These are phyloP conservation scores for Pisolithus sp. DNA, from an alignment of 768 basidiomycete genomes.

Conservation along the genomic window DNA sequence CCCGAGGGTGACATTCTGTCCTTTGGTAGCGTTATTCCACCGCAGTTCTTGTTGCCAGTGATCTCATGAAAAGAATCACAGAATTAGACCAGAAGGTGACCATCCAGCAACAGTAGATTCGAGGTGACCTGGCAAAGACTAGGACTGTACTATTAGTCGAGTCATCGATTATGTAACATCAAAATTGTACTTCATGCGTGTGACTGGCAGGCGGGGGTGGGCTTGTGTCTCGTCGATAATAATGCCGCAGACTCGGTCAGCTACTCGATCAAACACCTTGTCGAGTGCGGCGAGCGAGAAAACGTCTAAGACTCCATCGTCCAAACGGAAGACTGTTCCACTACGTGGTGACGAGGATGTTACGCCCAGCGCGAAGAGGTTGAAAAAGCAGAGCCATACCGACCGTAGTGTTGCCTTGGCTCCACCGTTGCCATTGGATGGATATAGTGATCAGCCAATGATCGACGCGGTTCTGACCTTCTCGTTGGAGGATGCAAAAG, in stretches of 20 bases:
- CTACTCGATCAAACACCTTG: neutral
- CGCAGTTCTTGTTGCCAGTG: too few relatives aligned
- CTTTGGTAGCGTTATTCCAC: too few relatives aligned
- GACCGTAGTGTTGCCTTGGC: neutral
- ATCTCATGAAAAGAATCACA: neutral
- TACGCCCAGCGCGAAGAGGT: neutral
- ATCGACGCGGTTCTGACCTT: conserved; percentile 72
- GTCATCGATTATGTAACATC: too few relatives aligned
- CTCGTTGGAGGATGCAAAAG: conserved; percentile 68
- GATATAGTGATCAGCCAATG: conserved; percentile 23
- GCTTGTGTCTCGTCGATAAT: neutral
- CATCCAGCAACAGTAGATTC: neutral
- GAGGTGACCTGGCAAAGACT: neutral
- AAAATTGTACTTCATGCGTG: too few relatives aligned
- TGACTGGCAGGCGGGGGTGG: neutral
- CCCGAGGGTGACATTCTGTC: too few relatives aligned
- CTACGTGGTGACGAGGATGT: too few relatives aligned
- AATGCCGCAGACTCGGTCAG: neutral
- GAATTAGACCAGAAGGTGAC: neutral
- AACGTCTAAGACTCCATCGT: neutral
- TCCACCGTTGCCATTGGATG: conserved; percentile 2
- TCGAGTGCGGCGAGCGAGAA: neutral
- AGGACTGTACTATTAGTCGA: neutral
- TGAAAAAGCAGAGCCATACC: neutral
- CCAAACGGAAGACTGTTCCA: neutral